Conservation (phyloP, 2,329 filamentous ascomycete species). For the Penicillium digitatum region DNA sequence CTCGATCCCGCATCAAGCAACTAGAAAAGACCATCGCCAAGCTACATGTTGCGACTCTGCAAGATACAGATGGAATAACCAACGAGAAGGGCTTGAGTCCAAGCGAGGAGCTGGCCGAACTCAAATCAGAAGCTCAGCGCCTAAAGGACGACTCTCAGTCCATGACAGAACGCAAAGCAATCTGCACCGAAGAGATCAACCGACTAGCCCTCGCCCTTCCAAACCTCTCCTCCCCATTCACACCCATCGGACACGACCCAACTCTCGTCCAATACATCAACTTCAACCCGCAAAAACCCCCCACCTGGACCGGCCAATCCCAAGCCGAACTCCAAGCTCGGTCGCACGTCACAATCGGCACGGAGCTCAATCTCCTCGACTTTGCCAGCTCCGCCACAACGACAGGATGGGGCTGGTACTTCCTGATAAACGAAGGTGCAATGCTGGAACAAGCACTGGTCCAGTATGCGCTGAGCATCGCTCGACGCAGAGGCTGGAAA, state of each 20-base stretch:
- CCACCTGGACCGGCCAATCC: constrained; percentile 28
- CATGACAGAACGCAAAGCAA: constrained; percentile 30
- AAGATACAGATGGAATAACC: constrained; percentile 9
- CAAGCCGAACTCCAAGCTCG: constrained; percentile 34
- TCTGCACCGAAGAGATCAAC: constrained; percentile 60
- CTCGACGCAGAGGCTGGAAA: constrained; percentile 70
- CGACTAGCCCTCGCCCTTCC: constrained; percentile 72
- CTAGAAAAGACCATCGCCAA: constrained; percentile 42
- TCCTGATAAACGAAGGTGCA: constrained; percentile 83
- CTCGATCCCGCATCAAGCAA: constrained; percentile 44
- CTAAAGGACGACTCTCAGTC: constrained; percentile 38
- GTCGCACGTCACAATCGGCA: constrained; percentile 82
- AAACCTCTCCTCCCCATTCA: constrained; percentile 74
- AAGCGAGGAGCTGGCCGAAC: constrained; percentile 24
- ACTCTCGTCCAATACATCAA: constrained; percentile 74
- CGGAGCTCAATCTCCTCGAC: constrained; percentile 82
- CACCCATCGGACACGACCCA: constrained; percentile 66
- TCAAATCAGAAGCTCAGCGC: constrained; percentile 38
- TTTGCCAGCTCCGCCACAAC: constrained; percentile 77
- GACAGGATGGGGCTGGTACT: constrained; percentile 97
- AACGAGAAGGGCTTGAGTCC: neutral
- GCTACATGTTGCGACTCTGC: constrained; percentile 27
- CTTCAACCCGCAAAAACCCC: constrained; percentile 52
- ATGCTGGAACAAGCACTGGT: constrained; percentile 92
- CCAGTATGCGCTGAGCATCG: constrained; percentile 74